A percentile compares a stretch with the other conserved stretches of the same genome.
Conservation (phyloP, 2,329 filamentous ascomycete species). For the Huntiella abstrusa region DNA sequence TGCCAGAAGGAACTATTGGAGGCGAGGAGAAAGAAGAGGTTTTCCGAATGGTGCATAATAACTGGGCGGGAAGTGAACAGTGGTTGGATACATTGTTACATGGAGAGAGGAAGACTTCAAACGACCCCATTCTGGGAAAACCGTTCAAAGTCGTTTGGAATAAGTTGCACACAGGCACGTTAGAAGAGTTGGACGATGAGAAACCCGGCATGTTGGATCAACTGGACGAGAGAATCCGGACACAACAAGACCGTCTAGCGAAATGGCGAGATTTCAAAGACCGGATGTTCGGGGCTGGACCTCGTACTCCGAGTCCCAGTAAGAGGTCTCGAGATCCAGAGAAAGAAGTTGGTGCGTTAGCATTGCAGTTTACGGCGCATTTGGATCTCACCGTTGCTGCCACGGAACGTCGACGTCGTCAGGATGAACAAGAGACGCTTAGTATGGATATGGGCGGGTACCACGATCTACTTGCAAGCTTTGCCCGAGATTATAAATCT, state of each 20-base stretch:
- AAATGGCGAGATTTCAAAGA: conserved; percentile 55
- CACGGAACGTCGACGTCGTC: not conserved
- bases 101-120: conserved; percentile 38
- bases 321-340: conserved; percentile 14
- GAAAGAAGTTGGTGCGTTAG: conserved; percentile 22
- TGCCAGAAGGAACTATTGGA: conserved; percentile 19
- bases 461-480: conserved; percentile 3
- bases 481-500: conserved; percentile 1
- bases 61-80: conserved; percentile 60
- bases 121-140: conserved; percentile 44
- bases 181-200: conserved; percentile 35
- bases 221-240: conserved; percentile 46
- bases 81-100: conserved; percentile 56
- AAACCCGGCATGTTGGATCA: conserved; percentile 39
- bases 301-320: conserved; percentile 13
- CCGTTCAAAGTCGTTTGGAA: conserved; percentile 56
- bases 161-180: conserved; percentile 39
- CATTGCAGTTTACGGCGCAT: conserved; percentile 36
- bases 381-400: conserved; percentile 16
- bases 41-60: conserved; percentile 43
- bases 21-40: conserved; percentile 29
- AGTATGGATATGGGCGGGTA: conserved; percentile 3
- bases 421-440: not conserved
- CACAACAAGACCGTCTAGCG: conserved; percentile 48
- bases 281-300: conserved; percentile 23